Percentiles rank a stretch among this genome's conserved stretches.
Conservation (phyloP, 768 basidiomycete genomes). For the Trametes gibbosa region DNA sequence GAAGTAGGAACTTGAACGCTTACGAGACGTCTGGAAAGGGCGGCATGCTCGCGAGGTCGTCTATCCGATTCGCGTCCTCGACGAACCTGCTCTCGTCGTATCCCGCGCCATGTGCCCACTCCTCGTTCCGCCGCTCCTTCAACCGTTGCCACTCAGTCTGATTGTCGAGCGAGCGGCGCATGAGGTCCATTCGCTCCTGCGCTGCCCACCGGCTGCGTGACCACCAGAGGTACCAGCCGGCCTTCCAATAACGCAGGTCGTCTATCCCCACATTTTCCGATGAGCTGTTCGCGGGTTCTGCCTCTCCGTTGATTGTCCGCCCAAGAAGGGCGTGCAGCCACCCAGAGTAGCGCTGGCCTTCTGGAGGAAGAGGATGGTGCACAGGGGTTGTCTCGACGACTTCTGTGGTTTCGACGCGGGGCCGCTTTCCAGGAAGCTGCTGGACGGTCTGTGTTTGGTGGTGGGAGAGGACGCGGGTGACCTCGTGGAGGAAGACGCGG, state of each 20-base stretch:
- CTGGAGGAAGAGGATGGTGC: slow-evolving; percentile 60
- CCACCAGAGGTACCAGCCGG: slow-evolving; percentile 76
- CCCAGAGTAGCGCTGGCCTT: slow-evolving; percentile 49
- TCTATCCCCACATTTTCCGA: slow-evolving; percentile 1
- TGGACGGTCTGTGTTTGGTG: slow-evolving; percentile 11
- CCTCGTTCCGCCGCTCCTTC: slow-evolving; percentile 48
- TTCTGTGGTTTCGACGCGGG: slow-evolving; percentile 15
- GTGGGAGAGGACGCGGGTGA: slow-evolving; percentile 25
- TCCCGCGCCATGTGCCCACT: slow-evolving; percentile 40
- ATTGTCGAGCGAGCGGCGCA: slow-evolving; percentile 53
- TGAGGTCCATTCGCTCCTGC: slow-evolving; percentile 54
- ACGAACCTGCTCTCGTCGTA: neutral
- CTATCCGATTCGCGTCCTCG: neutral
- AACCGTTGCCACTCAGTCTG: slow-evolving; percentile 44
- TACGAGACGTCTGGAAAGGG: slow-evolving; percentile 23
- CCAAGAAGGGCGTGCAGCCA: slow-evolving; percentile 33
- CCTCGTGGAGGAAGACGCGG: slow-evolving; percentile 36
- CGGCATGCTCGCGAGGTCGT: slow-evolving; percentile 3
- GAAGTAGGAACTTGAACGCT: neutral
- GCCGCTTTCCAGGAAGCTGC: slow-evolving; percentile 8
- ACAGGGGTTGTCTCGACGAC: slow-evolving; percentile 2
- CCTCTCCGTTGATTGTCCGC: neutral
- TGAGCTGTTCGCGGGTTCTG: neutral
- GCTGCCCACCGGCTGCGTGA: slow-evolving; percentile 50
- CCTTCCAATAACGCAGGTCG: slow-evolving; percentile 62